A percentile compares a stretch with the other conserved stretches of the same genome.
Evolutionary conservation across 768 basidiomycete genomes (phyloP).

Genomic region (Fomitopsis pulvina): DNA sequence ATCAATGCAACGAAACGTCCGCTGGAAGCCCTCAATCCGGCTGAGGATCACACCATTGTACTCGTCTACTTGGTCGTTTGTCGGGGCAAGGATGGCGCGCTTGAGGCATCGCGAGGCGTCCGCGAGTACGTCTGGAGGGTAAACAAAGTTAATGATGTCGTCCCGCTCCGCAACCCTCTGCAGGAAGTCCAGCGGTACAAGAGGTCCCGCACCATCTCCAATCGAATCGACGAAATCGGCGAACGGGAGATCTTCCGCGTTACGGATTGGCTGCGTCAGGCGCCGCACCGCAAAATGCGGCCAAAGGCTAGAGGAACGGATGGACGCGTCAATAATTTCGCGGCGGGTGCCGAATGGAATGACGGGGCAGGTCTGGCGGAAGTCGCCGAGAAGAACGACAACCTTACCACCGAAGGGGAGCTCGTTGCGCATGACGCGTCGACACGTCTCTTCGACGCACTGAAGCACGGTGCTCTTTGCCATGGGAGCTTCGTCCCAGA

Average conservation of each 20-base stretch:
- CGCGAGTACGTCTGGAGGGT: conserved; percentile 17
- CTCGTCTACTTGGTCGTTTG: conserved; percentile 28
- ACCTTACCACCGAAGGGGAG: conserved; percentile 32
- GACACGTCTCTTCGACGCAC: conserved; percentile 30
- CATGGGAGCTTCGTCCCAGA: conserved; percentile 41
- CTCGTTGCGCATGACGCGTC: conserved; percentile 21
- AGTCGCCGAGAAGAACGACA: conserved; percentile 32
- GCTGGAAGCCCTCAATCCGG: conserved; percentile 17
- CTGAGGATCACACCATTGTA: conserved; percentile 29
- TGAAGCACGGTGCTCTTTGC: conserved; percentile 27
- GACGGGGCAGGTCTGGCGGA: conserved; percentile 35
- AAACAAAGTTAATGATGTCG: conserved; percentile 24
- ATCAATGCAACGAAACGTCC: conserved; percentile 21
- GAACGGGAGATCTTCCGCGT: conserved; percentile 29
- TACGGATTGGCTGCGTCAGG: conserved; percentile 29
- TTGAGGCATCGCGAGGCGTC: conserved; percentile 22
- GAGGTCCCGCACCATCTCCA: conserved; percentile 26
- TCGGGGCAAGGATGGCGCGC: conserved; percentile 32
- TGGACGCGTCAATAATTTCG: conserved; percentile 29
- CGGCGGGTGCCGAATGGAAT: conserved; percentile 22
- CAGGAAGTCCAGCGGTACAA: conserved; percentile 21
- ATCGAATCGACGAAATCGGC: conserved; percentile 31
- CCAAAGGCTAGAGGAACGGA: conserved; percentile 31
- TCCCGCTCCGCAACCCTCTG: conserved; percentile 6
- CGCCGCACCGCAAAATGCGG: conserved; percentile 18